Conservation (phyloP, 108 stramenopile genomes). For the Hondaea fermentalgiana region DNA sequence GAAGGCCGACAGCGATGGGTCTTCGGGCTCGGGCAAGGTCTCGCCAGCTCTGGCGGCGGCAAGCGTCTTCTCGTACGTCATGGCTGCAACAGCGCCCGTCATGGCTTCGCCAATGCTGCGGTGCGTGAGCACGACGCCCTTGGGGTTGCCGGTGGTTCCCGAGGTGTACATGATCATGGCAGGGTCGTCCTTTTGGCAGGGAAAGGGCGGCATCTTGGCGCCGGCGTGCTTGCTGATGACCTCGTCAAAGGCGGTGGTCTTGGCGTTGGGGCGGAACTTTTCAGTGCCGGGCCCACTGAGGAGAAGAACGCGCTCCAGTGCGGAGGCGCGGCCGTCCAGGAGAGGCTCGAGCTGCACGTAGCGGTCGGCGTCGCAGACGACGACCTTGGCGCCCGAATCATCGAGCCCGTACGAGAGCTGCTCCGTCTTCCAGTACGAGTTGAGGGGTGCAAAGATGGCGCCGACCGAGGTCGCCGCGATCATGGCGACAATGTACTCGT, state of each 20-base stretch:
- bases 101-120: conserved; percentile 31
- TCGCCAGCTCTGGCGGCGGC: neutral
- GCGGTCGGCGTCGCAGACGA: neutral
- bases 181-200: neutral
- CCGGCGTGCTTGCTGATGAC: neutral
- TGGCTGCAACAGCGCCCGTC: conserved; percentile 14
- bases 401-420: neutral
- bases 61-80: neutral
- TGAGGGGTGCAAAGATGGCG: neutral
- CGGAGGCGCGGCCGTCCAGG: neutral
- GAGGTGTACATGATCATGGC: conserved; percentile 35
- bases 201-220: neutral
- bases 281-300: neutral
- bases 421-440: neutral
- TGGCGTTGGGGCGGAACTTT: neutral
- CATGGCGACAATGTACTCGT: neutral
- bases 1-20: neutral
- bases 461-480: neutral
- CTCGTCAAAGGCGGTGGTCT: neutral
- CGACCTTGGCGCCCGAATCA: neutral
- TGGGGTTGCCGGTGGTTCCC: conserved; percentile 33
- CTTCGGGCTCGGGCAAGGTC: neutral
- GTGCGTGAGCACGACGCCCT: conserved; percentile 35
- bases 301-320: neutral
- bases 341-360: neutral